Conservation (phyloP, 2,329 filamentous ascomycete species). For the Penicillium sp. region DNA sequence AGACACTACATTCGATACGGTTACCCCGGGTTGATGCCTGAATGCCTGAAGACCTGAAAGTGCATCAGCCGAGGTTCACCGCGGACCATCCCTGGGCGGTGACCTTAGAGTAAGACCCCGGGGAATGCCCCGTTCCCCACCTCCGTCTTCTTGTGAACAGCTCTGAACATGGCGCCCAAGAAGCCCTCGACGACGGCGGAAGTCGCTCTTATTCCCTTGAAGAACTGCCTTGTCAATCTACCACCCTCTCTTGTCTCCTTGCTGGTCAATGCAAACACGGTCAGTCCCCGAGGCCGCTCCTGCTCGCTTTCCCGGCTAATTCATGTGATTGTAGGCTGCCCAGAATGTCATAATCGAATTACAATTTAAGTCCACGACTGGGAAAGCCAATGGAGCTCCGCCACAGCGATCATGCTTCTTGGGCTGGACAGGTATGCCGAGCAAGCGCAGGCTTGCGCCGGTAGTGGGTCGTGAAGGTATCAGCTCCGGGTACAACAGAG, state of each 20-base stretch:
- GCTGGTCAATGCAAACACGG: constrained; percentile 85
- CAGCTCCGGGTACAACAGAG: constrained; percentile 59
- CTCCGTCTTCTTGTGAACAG: constrained; percentile 11
- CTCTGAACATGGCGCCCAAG: constrained; percentile 44
- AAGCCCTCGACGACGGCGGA: constrained; percentile 70
- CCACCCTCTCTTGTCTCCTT: constrained; percentile 80
- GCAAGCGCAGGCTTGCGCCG: constrained; percentile 75
- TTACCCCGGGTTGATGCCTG: neutral
- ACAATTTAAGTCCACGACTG: constrained; percentile 64
- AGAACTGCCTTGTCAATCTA: constrained; percentile 93
- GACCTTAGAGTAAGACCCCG: neutral
- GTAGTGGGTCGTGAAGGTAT: constrained; percentile 74
- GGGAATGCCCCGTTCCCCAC: constrained; percentile 10
- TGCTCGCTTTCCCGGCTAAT: constrained; percentile 18
- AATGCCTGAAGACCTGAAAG: neutral
- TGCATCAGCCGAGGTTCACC: constrained; percentile 13
- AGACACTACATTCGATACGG: too few species aligned
- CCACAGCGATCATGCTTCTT: constrained; percentile 73
- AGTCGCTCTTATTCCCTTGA: constrained; percentile 80
- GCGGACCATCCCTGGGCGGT: constrained; percentile 1
- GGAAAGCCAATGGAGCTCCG: constrained; percentile 51
- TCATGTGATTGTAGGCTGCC: constrained; percentile 59
- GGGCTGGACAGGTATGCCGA: constrained; percentile 98
- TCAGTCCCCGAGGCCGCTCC: constrained; percentile 48
- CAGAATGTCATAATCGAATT: constrained; percentile 98